Base-by-base conservation (phyloP, 225 moss, liverwort and hornwort genomes). In the Lunularia cruciata region DNA sequence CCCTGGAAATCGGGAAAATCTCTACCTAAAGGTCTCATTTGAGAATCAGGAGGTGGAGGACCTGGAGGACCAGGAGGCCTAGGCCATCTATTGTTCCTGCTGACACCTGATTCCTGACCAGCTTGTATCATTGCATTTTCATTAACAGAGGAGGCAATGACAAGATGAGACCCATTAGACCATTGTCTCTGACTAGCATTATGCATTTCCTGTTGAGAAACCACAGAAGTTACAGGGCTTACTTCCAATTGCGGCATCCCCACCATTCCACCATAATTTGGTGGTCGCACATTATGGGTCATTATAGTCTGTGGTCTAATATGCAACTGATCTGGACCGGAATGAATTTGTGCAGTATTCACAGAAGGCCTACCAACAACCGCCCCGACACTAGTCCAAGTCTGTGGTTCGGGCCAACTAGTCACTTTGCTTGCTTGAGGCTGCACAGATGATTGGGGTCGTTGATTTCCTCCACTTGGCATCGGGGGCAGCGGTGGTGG, bases 321-420 rank as follows among this genome's bases (percentile, higher is more conserved):
- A 72, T 86, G 89, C 79, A 88, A 81, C 82, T 82, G 87, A 74
- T 91, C 88, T 81, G 78, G 80, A 73, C 67, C 72, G 26, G 84
- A 53, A 47, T 84, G 86, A 85, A 77, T 80, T 77, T 78, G 86
- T 58, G 67, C 36, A 78, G 83, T 69, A 85, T 79, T 89, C 46
- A 80, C 61, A 49, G 86, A 78, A 54, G 89, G 69, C 83, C 88
- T 83, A 81, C 58, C 84, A 69, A 69, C 84, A 63, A 64, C 76
- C 22, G 55, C 77, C 75, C 58, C 84, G 57, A 72, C 84, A 66
- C 65, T 70, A 33, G 42, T 77, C 80, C 80, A 89, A 63, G 77
- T 81, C 72, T 77, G 73, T 58, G 81, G 35, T 46, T 78, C 77
- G 39, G 71, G 76, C 74, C 81, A 83, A 40, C 74, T 84, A 43